A percentile compares a stretch with the other conserved stretches of the same genome.
Evolutionary conservation across 257 asterid species (phyloP).

Genomic region (Solanum dulcamara): DNA sequence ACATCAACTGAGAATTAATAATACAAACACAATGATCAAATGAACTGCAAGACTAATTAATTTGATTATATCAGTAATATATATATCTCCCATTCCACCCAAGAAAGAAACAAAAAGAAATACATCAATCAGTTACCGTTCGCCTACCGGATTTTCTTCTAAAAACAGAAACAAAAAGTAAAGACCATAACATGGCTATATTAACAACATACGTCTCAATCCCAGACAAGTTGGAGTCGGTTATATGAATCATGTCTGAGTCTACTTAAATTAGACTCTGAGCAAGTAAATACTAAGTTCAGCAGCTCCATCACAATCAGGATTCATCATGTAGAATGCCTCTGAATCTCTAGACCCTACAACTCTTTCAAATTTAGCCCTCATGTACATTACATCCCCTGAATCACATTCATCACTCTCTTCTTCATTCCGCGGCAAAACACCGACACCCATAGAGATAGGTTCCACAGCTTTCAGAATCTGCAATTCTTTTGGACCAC

Average conservation of each 20-base stretch:
- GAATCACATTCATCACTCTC: constrained; percentile 3
- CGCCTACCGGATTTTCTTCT: background rate
- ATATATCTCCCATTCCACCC: background rate
- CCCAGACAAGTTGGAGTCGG: background rate
- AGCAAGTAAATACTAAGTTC: constrained; percentile 51
- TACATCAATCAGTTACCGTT: background rate
- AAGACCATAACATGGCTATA: background rate
- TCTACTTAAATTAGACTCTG: constrained; percentile 15
- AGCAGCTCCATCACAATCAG: constrained; percentile 44
- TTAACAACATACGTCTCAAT: background rate
- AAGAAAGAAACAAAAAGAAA: background rate
- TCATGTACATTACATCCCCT: constrained; percentile 38
- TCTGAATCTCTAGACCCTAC: constrained; percentile 58
- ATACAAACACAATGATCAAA: background rate
- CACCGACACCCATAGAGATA: constrained; percentile 49
- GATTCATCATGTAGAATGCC: constrained; percentile 57
- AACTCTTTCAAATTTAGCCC: constrained; percentile 53
- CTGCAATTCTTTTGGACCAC: constrained; percentile 27
- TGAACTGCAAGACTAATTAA: background rate
- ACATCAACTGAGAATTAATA: background rate
- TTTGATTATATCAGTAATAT: background rate
- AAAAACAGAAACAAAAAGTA: background rate
- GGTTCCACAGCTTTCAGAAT: constrained; percentile 45
- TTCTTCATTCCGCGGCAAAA: constrained; percentile 11
- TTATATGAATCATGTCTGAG: background rate